Base-by-base conservation (phyloP, 163 green algal genomes). In the Volvox carteri region DNA sequence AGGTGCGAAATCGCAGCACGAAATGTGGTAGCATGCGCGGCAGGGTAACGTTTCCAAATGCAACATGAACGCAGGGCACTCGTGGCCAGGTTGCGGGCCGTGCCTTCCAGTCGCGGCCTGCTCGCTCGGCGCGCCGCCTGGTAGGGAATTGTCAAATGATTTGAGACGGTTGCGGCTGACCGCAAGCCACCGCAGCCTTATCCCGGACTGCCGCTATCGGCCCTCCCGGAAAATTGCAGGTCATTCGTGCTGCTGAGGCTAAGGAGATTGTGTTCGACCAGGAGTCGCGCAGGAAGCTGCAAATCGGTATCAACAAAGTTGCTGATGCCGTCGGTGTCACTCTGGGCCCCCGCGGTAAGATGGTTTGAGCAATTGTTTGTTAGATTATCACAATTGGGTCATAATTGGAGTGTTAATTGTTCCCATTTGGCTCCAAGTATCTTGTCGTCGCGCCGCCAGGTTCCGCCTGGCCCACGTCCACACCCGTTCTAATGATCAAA, bases 191-290 rank as follows among this genome's bases (percentile, higher is more conserved):
- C 73, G 42, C 62, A 80, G 62, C 52, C 54, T 73, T 21, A 37
- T 72, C 4, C 37, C 7, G 11, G 21, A 25, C 73, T 25, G 5
- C 23, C 9, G 42, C 44, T 42, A n/a, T 65, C 42, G 65, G 21
- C n/a, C 33, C 16, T 50, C 70, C 9, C 39, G 1, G 23, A 65
- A 44, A 41, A 41, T 21, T 12, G 42, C 74, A 93, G 90, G 83
- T 91, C 0, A 79, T 93, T 39, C 70, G 81, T 23, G 87, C 87
- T 33, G 21, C 80, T 58, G 97, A 99, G 14, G 96, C 98, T 12
- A 99, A 99, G 93, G 96, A 99, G 70, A 99, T 99, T 65, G 78
- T 97, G 3, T 99, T 99, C 86, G 98, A 99, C 91, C 95, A 95
- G 50, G 95, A 96, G 35, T 98, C 96, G 7, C 94, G 98, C 33